Conservation (phyloP, 2,329 filamentous ascomycete genomes). For the Colletotrichum ledebouriae region DNA sequence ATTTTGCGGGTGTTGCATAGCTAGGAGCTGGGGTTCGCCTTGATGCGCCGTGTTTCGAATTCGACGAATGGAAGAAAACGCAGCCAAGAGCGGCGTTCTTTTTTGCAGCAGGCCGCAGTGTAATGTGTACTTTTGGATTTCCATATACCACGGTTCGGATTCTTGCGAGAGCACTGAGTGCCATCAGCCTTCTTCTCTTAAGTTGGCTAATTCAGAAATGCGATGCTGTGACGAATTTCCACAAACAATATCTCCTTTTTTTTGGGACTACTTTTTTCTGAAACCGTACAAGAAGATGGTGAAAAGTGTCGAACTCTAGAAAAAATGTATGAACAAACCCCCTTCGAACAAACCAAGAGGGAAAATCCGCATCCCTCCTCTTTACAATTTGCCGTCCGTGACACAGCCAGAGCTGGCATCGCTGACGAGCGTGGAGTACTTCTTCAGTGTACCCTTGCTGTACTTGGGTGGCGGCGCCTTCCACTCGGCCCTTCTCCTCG, state of each 20-base stretch:
- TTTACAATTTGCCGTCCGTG: conserved; percentile 59
- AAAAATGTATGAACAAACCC: not conserved
- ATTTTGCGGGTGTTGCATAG: conserved; percentile 43
- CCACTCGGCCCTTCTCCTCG: conserved; percentile 70
- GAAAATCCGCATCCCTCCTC: not conserved
- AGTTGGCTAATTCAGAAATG: not conserved
- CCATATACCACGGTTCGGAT: conserved; percentile 25
- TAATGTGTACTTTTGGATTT: conserved; percentile 21
- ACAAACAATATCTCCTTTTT: conserved; percentile 43
- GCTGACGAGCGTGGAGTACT: conserved; percentile 74
- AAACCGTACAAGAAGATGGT: conserved; percentile 42
- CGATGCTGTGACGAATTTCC: conserved; percentile 11
- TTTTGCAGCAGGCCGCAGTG: not conserved
- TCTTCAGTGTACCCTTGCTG: conserved; percentile 75
- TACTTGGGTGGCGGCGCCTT: conserved; percentile 70
- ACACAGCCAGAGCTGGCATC: conserved; percentile 72
- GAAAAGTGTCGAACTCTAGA: conserved; percentile 39
- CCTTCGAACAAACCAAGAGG: not conserved
- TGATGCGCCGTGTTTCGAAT: conserved; percentile 24
- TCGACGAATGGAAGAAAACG: not conserved
- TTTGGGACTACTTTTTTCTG: conserved; percentile 40
- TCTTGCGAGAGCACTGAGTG: not conserved
- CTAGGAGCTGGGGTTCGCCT: conserved; percentile 41
- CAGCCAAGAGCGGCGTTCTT: conserved; percentile 10
- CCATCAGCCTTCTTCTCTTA: too few relatives aligned